Evolutionary conservation across 495 filamentous ascomycete species (phyloP).

Genomic region (Aspergillus olivimuriae): DNA sequence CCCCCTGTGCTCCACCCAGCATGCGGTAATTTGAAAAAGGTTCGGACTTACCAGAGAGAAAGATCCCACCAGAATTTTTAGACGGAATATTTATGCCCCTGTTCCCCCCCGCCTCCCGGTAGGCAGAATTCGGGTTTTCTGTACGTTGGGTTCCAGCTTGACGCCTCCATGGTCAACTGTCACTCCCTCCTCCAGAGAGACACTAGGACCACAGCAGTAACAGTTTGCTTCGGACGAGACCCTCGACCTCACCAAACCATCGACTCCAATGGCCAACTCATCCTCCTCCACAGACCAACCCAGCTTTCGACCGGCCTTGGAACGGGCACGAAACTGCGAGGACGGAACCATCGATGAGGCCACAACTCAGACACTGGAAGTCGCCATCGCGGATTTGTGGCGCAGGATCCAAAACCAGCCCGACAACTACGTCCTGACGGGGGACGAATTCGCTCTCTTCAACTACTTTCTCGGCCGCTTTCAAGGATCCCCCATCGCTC

Average conservation of each 20-base stretch:
- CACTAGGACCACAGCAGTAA: neutral
- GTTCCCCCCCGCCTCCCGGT: slow-evolving; percentile 3
- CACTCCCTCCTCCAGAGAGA: neutral
- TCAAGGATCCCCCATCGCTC: slow-evolving; percentile 30
- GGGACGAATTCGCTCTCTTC: slow-evolving; percentile 72
- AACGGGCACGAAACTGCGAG: slow-evolving; percentile 59
- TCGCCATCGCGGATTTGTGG: slow-evolving; percentile 56
- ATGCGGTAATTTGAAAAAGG: slow-evolving; percentile 18
- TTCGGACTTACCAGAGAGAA: slow-evolving; percentile 13
- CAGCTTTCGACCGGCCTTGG: slow-evolving; percentile 45
- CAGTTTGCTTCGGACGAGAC: no score
- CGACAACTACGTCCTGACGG: slow-evolving; percentile 57
- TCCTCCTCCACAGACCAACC: slow-evolving; percentile 20
- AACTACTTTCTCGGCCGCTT: slow-evolving; percentile 64
- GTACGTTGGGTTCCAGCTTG: neutral
- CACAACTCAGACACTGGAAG: slow-evolving; percentile 48
- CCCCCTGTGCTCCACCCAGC: slow-evolving; percentile 16
- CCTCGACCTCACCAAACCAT: neutral
- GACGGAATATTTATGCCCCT: slow-evolving; percentile 7
- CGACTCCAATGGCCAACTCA: slow-evolving; percentile 16
- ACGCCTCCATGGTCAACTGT: neutral
- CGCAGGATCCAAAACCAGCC: slow-evolving; percentile 50
- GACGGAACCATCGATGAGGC: slow-evolving; percentile 48
- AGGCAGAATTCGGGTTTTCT: neutral
- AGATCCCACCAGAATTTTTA: slow-evolving; percentile 11